Conservation (phyloP, 176 grass and related monocot species). For the Phragmites australis region DNA sequence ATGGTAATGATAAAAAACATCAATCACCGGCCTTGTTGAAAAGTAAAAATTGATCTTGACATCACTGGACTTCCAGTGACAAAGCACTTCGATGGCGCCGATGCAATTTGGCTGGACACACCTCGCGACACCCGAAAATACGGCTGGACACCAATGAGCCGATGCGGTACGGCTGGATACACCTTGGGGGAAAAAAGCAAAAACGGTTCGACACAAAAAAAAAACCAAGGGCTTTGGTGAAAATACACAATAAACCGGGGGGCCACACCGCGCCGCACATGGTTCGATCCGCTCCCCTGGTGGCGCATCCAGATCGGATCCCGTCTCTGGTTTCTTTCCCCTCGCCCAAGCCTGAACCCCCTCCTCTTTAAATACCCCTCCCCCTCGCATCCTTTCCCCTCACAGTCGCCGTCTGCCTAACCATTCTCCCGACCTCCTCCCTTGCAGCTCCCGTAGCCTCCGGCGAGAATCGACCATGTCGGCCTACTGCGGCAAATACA, state of each 20-base stretch:
- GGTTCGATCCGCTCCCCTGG: not conserved
- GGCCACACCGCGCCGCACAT: constrained; percentile 14
- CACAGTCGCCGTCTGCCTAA: not conserved
- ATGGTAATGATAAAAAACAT: no score
- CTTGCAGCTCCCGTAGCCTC: not conserved
- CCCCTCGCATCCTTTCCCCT: not conserved
- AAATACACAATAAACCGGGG: constrained; percentile 8
- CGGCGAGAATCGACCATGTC: constrained; percentile 52
- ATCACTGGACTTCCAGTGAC: no score
- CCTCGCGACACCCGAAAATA: not conserved
- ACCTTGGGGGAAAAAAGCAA: not conserved
- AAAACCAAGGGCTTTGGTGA: not conserved
- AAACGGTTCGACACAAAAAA: not conserved
- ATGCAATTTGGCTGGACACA: not conserved
- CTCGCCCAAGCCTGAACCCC: constrained; percentile 38
- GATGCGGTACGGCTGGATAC: not conserved
- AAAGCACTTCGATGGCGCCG: not conserved
- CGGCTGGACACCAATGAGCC: not conserved
- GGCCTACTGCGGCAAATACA: constrained; percentile 86
- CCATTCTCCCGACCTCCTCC: not conserved
- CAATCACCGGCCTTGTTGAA: no score
- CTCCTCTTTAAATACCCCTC: constrained; percentile 34
- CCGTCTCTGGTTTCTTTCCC: constrained; percentile 42
- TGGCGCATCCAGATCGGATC: constrained; percentile 47
- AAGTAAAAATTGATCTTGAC: no score